Evolutionary conservation across 73 alveolate genomes (phyloP).

Genomic region (Uronychia setigera): DNA sequence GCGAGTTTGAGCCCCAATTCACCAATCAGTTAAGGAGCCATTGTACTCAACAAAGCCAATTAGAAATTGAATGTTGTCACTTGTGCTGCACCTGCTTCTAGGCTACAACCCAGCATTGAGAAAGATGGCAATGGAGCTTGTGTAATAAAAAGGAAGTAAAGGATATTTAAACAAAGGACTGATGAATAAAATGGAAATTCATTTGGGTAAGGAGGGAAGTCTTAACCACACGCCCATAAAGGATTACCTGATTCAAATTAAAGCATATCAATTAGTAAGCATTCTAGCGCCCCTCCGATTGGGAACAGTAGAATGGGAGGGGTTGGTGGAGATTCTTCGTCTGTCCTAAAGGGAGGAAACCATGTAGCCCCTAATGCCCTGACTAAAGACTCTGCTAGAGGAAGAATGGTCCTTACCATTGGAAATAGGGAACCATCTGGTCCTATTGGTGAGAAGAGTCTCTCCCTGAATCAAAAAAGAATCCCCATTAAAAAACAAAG

Average conservation of each 20-base stretch:
- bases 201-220: too few relatives aligned
- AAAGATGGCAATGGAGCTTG: neutral
- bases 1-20: constrained; percentile 1
- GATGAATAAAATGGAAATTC: too few relatives aligned
- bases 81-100: too few relatives aligned
- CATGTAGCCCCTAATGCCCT: too few relatives aligned
- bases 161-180: neutral
- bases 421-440: too few relatives aligned
- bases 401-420: too few relatives aligned
- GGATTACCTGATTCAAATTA: neutral
- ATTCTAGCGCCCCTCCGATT: neutral
- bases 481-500: neutral
- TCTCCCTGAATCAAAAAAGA: neutral
- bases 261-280: neutral
- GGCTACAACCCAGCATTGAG: neutral
- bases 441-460: neutral
- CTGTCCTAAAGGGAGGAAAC: too few relatives aligned
- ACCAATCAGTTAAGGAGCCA: neutral
- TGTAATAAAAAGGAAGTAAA: neutral
- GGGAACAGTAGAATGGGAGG: too few relatives aligned
- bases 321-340: too few relatives aligned
- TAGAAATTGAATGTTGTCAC: too few relatives aligned
- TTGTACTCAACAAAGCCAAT: too few relatives aligned
- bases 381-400: too few relatives aligned
- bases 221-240: neutral